Evolutionary conservation across 306 rosid genomes (phyloP), one percentile per base, ranked within the genome.

Genomic region (Vigna mungo): DNA sequence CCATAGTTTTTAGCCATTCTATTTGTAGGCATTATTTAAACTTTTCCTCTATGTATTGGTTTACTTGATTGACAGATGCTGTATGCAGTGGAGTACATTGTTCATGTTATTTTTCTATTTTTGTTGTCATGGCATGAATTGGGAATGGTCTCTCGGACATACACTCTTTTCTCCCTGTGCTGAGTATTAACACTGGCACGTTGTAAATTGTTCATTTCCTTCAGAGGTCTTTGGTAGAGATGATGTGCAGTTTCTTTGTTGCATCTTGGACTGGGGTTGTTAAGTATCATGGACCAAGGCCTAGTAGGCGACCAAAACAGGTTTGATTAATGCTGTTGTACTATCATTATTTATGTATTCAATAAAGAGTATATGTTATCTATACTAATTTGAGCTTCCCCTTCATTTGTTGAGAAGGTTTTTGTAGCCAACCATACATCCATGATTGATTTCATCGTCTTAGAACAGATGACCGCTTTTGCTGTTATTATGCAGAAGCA

Each of bases 241-340:
- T 95, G 83, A 90, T 95, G 62, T 95, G 98, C 81, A 77, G 97
- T 85, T 92, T 95, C 96, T 95, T 95, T 88, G 99, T 90, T 83
- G 96, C 99, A 53, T 95, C 99, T 53, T 95, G 99, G 99, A 95
- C 99, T 74, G 97, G 99, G 69, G 99, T 95, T 80, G 97, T 95
- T 67, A 95, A 87, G 86, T 95, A 95, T 87, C 97, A 92, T 75
- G 98, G 98, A 23, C 98, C 98, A 75, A 87, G 91, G 84, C 98
- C 98, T 77, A 89, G 97, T 84, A 89, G 85, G 74, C 84, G 99
- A 64, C 96, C 99, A 23, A 89, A 89, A 74, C 99, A 90, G 94
- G 99, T 88, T 65, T 62, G 75, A 71, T 34, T 72, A 43, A 78
- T 65, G 6, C 46, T 16, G 68, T 49, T 51, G 2, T 51, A 37